Evolutionary conservation across 31 red algal species (phyloP).

Genomic region (Odonthalia washingtoniensis): DNA sequence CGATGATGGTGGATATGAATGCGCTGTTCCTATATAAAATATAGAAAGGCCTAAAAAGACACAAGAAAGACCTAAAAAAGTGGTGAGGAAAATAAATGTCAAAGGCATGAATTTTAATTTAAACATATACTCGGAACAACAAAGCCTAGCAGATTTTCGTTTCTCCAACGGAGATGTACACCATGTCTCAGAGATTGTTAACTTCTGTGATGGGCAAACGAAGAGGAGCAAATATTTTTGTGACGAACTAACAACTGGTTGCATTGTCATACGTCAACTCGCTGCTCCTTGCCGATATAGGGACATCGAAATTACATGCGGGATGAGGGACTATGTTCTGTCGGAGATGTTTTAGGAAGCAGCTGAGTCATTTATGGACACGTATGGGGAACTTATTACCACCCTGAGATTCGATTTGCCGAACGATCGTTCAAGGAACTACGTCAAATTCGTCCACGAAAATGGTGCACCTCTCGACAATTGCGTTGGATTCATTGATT

Average conservation of each 20-base stretch:
- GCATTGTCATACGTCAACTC: constrained; percentile 5
- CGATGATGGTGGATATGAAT: too few species aligned
- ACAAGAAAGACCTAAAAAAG: too few species aligned
- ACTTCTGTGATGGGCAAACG: too few species aligned
- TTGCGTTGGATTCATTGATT: too few species aligned
- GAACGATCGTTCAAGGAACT: neutral
- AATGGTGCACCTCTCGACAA: constrained; percentile 9
- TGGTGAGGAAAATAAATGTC: too few species aligned
- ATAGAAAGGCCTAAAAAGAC: too few species aligned
- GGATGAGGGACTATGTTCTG: constrained; percentile 5
- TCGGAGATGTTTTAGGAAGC: constrained; percentile 42
- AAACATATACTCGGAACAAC: too few species aligned
- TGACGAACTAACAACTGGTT: constrained; percentile 11
- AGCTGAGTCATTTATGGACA: neutral
- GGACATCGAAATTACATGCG: constrained; percentile 28
- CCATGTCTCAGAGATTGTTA: too few species aligned
- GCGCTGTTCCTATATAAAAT: too few species aligned
- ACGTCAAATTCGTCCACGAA: constrained; percentile 1
- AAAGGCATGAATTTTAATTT: too few species aligned
- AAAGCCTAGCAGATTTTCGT: too few species aligned
- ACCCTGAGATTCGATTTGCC: neutral
- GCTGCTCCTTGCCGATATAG: neutral
- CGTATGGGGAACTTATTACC: constrained; percentile 6
- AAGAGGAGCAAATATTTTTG: neutral
- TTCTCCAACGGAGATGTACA: too few species aligned